phyloP scores from a whole-genome alignment of 2,329 filamentous ascomycete species.

The Penicillium verrucosum region DNA sequence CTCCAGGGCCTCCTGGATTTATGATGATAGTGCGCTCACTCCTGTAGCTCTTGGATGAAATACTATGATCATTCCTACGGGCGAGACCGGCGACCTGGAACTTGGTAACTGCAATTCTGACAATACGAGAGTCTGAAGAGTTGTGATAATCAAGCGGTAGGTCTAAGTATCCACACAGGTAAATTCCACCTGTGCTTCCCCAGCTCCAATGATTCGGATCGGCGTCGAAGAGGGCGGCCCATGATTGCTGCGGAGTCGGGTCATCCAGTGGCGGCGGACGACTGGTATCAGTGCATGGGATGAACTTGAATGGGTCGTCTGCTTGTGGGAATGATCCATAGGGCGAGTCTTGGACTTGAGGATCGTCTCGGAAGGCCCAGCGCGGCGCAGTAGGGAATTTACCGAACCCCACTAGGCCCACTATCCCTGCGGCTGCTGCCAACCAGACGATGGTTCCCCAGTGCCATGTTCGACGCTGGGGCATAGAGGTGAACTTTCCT shows the following conservation, averaged over 20 bases:
- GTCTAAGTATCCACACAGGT: constrained; percentile 18
- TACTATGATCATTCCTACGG: not conserved
- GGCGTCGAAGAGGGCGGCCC: constrained; percentile 11
- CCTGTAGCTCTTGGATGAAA: not conserved
- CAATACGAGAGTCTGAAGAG: constrained; percentile 13
- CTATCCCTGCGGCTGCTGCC: not conserved
- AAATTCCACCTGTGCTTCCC: constrained; percentile 14
- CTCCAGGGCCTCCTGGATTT: constrained; percentile 16
- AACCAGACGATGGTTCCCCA: not conserved
- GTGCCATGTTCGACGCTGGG: not conserved
- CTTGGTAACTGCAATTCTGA: constrained; percentile 16
- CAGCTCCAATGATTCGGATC: constrained; percentile 15
- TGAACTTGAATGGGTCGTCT: constrained; percentile 13
- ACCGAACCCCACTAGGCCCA: not conserved
- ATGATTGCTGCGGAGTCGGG: constrained; percentile 9
- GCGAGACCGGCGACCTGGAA: constrained; percentile 15
- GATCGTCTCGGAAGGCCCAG: not conserved
- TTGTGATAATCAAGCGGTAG: constrained; percentile 18
- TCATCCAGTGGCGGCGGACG: constrained; percentile 11
- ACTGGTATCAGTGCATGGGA: constrained; percentile 16
- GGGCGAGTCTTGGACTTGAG: not conserved
- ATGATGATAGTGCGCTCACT: constrained; percentile 19
- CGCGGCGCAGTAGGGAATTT: not conserved
- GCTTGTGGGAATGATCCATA: constrained; percentile 9
- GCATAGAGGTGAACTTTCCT: too few species aligned